Base-by-base conservation (phyloP, 148 eudicot genomes). In the Drosera capensis region DNA sequence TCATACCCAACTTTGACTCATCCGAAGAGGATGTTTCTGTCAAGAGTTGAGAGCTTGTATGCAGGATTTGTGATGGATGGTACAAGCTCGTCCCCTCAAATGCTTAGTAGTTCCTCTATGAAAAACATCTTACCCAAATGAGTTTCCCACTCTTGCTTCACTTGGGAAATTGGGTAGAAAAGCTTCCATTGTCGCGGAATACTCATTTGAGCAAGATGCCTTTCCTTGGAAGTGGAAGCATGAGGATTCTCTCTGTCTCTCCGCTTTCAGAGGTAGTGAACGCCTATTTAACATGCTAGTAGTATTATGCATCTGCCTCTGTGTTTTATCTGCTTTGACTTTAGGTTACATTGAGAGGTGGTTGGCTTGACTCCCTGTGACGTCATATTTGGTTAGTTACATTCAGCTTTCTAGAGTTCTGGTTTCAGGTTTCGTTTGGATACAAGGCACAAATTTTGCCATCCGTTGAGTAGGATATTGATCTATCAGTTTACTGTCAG, bases 141-240 rank as follows among this genome's bases (percentile, higher is more conserved):
- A 55, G 43, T 56, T 49, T 63, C 22, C 42, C 67, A 62, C 23
- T 19, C 28, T 25, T 23, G 23, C 7, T 24, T 14, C 48, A 30
- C 24, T 16, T 40, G 54, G 39, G 31, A 48, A n/a, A 34, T 25
- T 23, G 5, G 20, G 40, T 7, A 22, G 25, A 25, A 15, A 14
- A 8, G 20, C 20, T 23, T 24, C 13, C 29, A 7, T 24, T 5
- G 43, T 36, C 41, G 57, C 48, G 66, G 66, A 54, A 54, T 62
- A 54, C 60, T 62, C 66, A 54, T 54, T 54, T 62, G 66, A 62
- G 66, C 66, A 62, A 62, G 66, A 62, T 53, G 57, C 51, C 34
- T 54, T 62, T 37, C 55, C 48, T 46, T 13, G 55, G 45, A 52
- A 48, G 60, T 40, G 22, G 35, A 21, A 19, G 43, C 29, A 47